Evolutionary conservation across 1,284 basidiomycete species (phyloP).

Genomic region (Melampsora larici-populina): DNA sequence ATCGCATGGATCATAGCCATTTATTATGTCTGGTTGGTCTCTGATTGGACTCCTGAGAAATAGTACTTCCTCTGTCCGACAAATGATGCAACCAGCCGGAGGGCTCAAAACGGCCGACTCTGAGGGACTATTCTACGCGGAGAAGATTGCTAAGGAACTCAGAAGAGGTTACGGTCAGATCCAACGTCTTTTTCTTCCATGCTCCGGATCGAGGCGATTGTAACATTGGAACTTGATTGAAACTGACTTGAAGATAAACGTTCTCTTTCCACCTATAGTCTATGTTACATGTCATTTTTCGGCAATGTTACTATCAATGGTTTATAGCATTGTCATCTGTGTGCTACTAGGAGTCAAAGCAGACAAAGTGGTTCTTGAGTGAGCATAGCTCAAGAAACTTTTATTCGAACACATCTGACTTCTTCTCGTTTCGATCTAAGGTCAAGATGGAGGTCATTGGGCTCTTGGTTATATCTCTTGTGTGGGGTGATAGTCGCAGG

Average conservation of each 20-base stretch:
- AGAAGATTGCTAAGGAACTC: neutral
- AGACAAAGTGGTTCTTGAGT: neutral
- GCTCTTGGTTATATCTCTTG: neutral
- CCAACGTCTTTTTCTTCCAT: too few species aligned
- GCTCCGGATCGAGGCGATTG: too few species aligned
- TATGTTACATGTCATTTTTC: slow-evolving; percentile 2
- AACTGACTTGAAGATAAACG: neutral
- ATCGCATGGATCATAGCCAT: neutral
- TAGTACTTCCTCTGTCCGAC: neutral
- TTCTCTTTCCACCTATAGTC: neutral
- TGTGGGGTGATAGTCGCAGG: neutral
- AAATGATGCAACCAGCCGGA: too few species aligned
- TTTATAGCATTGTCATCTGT: neutral
- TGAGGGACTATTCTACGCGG: neutral
- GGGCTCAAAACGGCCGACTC: too few species aligned
- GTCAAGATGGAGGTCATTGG: neutral
- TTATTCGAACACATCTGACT: neutral
- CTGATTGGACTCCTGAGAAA: neutral
- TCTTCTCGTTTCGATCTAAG: neutral
- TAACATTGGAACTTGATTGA: neutral
- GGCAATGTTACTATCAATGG: neutral
- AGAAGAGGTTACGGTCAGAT: neutral
- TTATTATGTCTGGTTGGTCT: neutral
- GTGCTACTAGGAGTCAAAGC: neutral
- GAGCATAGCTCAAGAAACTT: neutral